These are phyloP conservation scores for Ammopiptanthus mongolicus DNA, from an alignment of 306 rosid genomes.

Conservation along the genomic window DNA sequence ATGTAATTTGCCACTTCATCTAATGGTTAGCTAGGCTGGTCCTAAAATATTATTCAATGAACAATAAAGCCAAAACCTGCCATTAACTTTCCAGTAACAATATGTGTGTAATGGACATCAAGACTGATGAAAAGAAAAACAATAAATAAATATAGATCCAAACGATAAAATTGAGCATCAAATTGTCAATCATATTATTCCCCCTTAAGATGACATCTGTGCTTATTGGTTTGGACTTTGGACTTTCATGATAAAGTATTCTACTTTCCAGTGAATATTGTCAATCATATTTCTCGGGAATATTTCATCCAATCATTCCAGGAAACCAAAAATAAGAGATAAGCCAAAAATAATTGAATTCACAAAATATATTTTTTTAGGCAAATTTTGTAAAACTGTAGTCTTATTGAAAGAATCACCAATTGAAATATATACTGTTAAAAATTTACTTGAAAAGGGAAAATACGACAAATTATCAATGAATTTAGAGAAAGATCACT, in stretches of 20 bases:
- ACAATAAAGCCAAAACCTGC: not conserved
- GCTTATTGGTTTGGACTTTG: not conserved
- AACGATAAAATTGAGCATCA: not conserved
- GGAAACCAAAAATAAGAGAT: not conserved
- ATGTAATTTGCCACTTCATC: not conserved
- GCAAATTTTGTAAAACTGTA: not conserved
- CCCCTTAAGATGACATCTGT: not conserved
- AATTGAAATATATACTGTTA: not conserved
- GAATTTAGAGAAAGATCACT: constrained; percentile 5
- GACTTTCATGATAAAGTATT: constrained; percentile 5
- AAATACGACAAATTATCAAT: not conserved
- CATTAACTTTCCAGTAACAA: constrained; percentile 2
- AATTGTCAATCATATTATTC: not conserved
- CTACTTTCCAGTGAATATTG: not conserved
- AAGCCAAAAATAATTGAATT: not conserved
- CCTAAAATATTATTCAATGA: not conserved
- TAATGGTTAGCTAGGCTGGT: not conserved
- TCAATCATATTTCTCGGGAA: not conserved
- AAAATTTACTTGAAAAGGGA: not conserved
- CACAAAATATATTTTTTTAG: not conserved
- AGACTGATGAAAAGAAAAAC: constrained; percentile 1
- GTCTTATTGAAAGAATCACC: not conserved
- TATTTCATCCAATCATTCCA: constrained; percentile 9
- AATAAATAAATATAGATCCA: not conserved
- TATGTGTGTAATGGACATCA: not conserved